phyloP scores from a whole-genome alignment of 2,329 filamentous ascomycete species.

The Parasarocladium wereldwijsianum region DNA sequence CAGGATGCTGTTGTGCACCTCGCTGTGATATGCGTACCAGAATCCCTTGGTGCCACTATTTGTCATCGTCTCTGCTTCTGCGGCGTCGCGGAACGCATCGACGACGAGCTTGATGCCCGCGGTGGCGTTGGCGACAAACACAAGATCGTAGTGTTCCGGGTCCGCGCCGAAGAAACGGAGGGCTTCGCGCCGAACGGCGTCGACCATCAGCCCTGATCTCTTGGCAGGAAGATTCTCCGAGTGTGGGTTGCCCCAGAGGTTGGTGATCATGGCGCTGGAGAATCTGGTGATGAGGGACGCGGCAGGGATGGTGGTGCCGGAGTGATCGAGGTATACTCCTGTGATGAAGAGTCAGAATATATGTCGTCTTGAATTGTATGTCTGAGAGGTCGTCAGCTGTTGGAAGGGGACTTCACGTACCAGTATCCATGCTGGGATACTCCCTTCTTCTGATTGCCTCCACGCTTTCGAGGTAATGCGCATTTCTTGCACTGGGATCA shows the following conservation, averaged over 20 bases:
- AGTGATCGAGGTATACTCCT: slow-evolving; percentile 41
- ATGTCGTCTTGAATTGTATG: too few species aligned
- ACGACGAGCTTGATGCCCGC: slow-evolving; percentile 47
- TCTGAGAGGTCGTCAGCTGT: background rate
- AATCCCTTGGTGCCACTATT: slow-evolving; percentile 29
- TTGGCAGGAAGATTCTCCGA: slow-evolving; percentile 46
- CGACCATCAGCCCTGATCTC: slow-evolving; percentile 40
- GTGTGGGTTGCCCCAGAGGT: slow-evolving; percentile 55
- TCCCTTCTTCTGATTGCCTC: slow-evolving; percentile 1
- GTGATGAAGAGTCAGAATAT: too few species aligned
- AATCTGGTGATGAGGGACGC: slow-evolving; percentile 42
- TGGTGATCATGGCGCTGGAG: slow-evolving; percentile 35
- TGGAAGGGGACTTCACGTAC: background rate
- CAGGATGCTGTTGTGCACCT: slow-evolving; percentile 49
- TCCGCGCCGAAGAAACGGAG: slow-evolving; percentile 44
- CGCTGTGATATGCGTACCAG: slow-evolving; percentile 46
- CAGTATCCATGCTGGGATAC: slow-evolving; percentile 1
- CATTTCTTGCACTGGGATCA: too few species aligned
- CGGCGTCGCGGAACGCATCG: slow-evolving; percentile 39
- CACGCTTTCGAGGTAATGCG: background rate
- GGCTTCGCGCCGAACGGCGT: slow-evolving; percentile 36
- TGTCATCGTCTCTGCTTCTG: too few species aligned
- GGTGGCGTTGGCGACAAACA: slow-evolving; percentile 48
- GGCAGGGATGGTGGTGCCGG: slow-evolving; percentile 41
- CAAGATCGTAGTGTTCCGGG: slow-evolving; percentile 41